Base-by-base conservation (phyloP, 164 flowering plant genomes). In the Vitis riparia region DNA sequence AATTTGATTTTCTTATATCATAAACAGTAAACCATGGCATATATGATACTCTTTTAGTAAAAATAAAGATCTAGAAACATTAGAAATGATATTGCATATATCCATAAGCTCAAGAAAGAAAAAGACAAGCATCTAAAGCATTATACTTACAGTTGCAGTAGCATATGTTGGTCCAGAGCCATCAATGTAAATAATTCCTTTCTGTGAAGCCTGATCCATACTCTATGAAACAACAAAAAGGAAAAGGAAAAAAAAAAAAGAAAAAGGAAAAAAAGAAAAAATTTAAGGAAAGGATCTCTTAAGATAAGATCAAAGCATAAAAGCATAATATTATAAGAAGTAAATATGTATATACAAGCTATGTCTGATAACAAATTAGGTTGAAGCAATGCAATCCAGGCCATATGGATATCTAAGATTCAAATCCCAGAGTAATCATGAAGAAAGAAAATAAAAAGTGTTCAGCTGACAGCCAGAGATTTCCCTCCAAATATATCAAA, bases 141-240 rank as follows among this genome's bases (percentile, higher is more conserved):
- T 50, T 66, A 53, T 16, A 73, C 96, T 87, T 81, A 92, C 98
- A 67, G 94, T 89, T 61, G 87, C 65, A 75, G 99, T 95, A 52
- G 97, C 99, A 79, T 92, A 95, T 55, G 99, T 95, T 77, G 99
- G 97, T 72, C 97, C 99, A 77, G 94, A 82, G 37, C 96, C 92
- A 4, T 95, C 99, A 72, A 95, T 88, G 62, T 75, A 75, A 69
- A 95, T 86, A 70, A 95, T 67, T 51, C 98, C 97, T 56, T 90
- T 67, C 55, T 83, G 70, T 62, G 90, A 85, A 73, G 96, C 94
- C 76, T 68, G 77, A 67, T 68, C 83, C 99, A 95, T 90, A 30
- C 89, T 96, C 99, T 92, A 69, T 48, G 64, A 53, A 59, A 69
- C 9, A 71, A 49, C 49, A 55, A 7, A 55, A 60, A 58, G 17